Percentiles rank a stretch among this genome's conserved stretches.
Conservation (phyloP, 768 basidiomycete species). For the Cyclocybe aegerita region DNA sequence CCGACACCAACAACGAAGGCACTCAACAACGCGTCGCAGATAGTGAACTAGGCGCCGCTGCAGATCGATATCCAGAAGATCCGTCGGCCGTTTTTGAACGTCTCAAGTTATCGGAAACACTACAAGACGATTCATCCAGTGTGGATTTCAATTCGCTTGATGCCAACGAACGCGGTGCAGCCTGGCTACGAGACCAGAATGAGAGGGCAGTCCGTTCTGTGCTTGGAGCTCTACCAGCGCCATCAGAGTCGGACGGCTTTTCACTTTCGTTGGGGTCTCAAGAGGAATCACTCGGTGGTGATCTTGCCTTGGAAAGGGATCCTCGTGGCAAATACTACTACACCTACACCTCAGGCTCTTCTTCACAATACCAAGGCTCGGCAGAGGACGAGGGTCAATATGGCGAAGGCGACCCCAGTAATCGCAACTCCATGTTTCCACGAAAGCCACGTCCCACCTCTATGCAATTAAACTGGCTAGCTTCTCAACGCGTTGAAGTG, state of each 20-base stretch:
- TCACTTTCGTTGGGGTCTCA: slow-evolving; percentile 38
- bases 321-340: slow-evolving; percentile 76
- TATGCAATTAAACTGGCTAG: slow-evolving; percentile 67
- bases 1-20: slow-evolving; percentile 10
- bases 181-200: slow-evolving; percentile 85
- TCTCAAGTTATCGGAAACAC: slow-evolving; percentile 48
- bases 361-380: slow-evolving; percentile 54
- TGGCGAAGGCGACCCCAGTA: slow-evolving; percentile 25
- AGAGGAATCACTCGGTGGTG: slow-evolving; percentile 51
- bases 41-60: slow-evolving; percentile 20
- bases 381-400: slow-evolving; percentile 48
- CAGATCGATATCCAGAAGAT: slow-evolving; percentile 36
- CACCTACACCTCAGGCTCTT: slow-evolving; percentile 57
- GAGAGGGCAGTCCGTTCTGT: slow-evolving; percentile 60
- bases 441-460: slow-evolving; percentile 57
- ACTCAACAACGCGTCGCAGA: slow-evolving; percentile 19
- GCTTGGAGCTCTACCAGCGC: slow-evolving; percentile 56
- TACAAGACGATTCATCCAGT: slow-evolving; percentile 38
- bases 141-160: slow-evolving; percentile 43
- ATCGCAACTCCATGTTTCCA: slow-evolving; percentile 12
- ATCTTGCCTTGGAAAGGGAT: slow-evolving; percentile 66
- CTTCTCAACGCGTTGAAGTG: slow-evolving; percentile 48
- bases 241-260: slow-evolving; percentile 54
- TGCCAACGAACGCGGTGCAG: slow-evolving; percentile 67
- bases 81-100: slow-evolving; percentile 54